A percentile compares a stretch with the other conserved stretches of the same genome.
These are phyloP conservation scores for Pinus tabuliformis DNA, from an alignment of 75 land plant genomes.

Conservation along the genomic window DNA sequence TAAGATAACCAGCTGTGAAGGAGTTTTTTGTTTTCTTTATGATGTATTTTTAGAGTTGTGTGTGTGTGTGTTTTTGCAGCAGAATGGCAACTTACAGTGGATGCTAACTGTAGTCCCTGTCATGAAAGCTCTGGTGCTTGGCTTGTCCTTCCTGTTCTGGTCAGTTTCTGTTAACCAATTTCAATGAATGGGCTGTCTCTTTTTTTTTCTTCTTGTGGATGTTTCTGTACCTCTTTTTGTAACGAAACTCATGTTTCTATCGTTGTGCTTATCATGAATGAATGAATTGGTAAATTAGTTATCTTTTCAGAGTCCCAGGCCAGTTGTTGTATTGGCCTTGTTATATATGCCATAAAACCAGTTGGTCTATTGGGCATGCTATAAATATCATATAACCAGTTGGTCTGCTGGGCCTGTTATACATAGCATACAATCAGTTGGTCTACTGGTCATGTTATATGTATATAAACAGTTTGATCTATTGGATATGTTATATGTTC, in stretches of 20 bases:
- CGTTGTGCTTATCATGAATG: no score
- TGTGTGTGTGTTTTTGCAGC: constrained; percentile 19
- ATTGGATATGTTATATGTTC: no score
- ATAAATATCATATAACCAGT: no score
- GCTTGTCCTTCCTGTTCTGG: constrained; percentile 82
- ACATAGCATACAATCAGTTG: no score
- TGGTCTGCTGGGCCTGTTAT: no score
- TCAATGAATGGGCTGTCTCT: background rate
- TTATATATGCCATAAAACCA: no score
- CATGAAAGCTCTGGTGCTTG: constrained; percentile 78
- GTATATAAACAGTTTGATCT: no score
- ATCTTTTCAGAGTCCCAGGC: no score
- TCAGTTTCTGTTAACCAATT: constrained; percentile 15
- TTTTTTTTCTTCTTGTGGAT: constrained; percentile 6
- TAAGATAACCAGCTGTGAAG: background rate
- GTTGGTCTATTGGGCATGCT: no score
- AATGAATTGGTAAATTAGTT: no score
- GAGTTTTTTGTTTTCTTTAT: background rate
- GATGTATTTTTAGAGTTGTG: background rate
- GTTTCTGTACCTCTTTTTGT: background rate
- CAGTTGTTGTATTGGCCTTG: no score
- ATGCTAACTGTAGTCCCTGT: constrained; percentile 68
- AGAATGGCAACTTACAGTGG: constrained; percentile 91
- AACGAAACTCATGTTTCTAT: background rate
- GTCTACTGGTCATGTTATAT: no score